phyloP scores from a whole-genome alignment of 2,329 filamentous ascomycete genomes.

The Alternaria burnsii region DNA sequence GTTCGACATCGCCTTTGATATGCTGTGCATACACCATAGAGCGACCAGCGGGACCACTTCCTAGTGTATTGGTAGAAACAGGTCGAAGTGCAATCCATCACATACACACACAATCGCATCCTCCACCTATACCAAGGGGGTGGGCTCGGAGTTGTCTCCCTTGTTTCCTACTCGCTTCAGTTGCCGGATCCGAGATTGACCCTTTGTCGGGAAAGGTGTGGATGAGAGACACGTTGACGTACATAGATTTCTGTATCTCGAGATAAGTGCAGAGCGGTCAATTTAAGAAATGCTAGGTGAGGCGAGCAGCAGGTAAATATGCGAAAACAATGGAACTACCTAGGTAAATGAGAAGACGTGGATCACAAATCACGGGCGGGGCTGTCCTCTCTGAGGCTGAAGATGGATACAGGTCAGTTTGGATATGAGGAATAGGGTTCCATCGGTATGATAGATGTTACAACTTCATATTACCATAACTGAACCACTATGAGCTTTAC shows the following conservation, averaged over 20 bases:
- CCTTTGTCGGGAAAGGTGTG: not conserved
- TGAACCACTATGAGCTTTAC: not conserved
- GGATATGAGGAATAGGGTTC: not conserved
- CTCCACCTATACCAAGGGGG: not conserved
- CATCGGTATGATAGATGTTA: not conserved
- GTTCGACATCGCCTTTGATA: not conserved
- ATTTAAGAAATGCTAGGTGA: not conserved
- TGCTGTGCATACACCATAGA: not conserved
- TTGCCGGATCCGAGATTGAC: not conserved
- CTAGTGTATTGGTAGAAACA: not conserved
- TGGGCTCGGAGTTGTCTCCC: slow-evolving; percentile 10
- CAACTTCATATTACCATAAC: not conserved
- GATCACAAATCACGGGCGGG: not conserved
- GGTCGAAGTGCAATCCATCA: not conserved
- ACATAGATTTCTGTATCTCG: not conserved
- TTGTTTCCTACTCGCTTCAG: slow-evolving; percentile 7
- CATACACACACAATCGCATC: not conserved
- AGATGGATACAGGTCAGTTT: not conserved
- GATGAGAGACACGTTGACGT: not conserved
- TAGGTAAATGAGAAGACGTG: not conserved
- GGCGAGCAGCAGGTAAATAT: not conserved
- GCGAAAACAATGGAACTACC: not conserved
- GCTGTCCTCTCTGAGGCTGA: not conserved
- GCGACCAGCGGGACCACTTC: not conserved
- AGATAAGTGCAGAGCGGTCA: not conserved